Evolutionary conservation across 345 rosid species (phyloP), one percentile per base, ranked within the genome.

Genomic region (Gossypium raimondii): DNA sequence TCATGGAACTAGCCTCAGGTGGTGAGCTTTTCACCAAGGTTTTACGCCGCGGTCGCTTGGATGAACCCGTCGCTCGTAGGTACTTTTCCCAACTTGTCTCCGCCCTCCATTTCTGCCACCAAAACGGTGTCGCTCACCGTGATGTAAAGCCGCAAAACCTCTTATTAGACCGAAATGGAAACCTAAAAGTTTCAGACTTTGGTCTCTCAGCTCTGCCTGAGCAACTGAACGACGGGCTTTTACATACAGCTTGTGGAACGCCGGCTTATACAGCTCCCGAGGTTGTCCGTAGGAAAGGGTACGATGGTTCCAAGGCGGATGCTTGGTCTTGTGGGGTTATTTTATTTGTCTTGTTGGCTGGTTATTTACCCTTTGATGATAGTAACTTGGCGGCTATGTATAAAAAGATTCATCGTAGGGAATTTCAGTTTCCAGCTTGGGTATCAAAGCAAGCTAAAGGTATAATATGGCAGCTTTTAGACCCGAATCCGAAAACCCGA

Each of bases 251-350:
- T 14, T 92, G 98, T 74, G 98, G 98, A 11, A 89, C 93, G 0
- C 93, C 93, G 52, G 91, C 91, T 22, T 89, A 84, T 74, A 77
- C 90, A 2, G 91, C 98, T 2, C 98, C 98, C 47, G 98, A 94
- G 82, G 88, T 94, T 0, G 70, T 89, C 1, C 71, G 73, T 18
- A 83, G 84, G 52, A 80, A 79, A 11, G 78, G 81, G 3, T 94
- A 94, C 82, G 87, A 89, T 63, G 98, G 98, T 2, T 78, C 86
- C 7, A 88, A 83, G 68, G 93, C 97, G 1, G 97, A 89, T 62
- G 87, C 93, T 1, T 94, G 98, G 98, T 92, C 98, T 8, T 94
- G 98, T 27, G 98, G 98, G 4, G 95, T 94, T 1, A 86, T 94
- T 2, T 82, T 92, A 20, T 92, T 78, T 55, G 83, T 87, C 60